Conservation (phyloP, 2,329 filamentous ascomycete genomes). For the Karstenula rhodostoma region DNA sequence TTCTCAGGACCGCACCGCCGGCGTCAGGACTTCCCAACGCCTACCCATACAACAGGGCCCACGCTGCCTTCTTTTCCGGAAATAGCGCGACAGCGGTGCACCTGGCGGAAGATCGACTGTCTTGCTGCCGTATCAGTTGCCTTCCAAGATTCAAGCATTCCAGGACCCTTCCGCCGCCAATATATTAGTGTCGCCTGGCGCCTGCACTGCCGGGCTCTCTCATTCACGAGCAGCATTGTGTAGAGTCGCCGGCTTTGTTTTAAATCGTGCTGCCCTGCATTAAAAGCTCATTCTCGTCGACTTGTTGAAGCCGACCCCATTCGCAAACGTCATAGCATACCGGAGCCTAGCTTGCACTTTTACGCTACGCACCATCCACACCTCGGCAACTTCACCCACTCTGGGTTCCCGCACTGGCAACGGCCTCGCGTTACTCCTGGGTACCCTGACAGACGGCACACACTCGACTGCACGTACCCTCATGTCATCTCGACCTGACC, state of each 20-base stretch:
- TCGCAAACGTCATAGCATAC: slow-evolving; percentile 34
- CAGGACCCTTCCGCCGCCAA: slow-evolving; percentile 41
- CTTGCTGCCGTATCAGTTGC: slow-evolving; percentile 41
- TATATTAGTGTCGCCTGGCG: slow-evolving; percentile 40
- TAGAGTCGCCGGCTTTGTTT: slow-evolving; percentile 1
- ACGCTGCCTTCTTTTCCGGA: slow-evolving; percentile 34
- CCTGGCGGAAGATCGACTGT: slow-evolving; percentile 44
- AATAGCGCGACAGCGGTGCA: slow-evolving; percentile 34
- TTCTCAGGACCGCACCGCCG: slow-evolving; percentile 25
- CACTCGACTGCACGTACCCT: not conserved
- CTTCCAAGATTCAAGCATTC: slow-evolving; percentile 36
- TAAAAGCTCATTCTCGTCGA: not conserved
- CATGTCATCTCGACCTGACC: slow-evolving; percentile 41
- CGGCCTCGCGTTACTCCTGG: not conserved
- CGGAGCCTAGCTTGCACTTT: slow-evolving; percentile 22
- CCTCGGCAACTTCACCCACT: not conserved
- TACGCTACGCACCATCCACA: slow-evolving; percentile 5
- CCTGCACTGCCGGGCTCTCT: slow-evolving; percentile 20
- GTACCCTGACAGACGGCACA: slow-evolving; percentile 17
- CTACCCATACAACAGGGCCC: slow-evolving; percentile 37
- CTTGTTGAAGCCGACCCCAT: slow-evolving; percentile 21
- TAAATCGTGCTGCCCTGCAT: not conserved
- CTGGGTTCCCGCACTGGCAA: not conserved
- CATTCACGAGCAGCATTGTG: slow-evolving; percentile 17
- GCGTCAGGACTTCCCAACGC: slow-evolving; percentile 19